Evolutionary conservation across 2,329 filamentous ascomycete species (phyloP).

Genomic region (Aureobasidium musti): DNA sequence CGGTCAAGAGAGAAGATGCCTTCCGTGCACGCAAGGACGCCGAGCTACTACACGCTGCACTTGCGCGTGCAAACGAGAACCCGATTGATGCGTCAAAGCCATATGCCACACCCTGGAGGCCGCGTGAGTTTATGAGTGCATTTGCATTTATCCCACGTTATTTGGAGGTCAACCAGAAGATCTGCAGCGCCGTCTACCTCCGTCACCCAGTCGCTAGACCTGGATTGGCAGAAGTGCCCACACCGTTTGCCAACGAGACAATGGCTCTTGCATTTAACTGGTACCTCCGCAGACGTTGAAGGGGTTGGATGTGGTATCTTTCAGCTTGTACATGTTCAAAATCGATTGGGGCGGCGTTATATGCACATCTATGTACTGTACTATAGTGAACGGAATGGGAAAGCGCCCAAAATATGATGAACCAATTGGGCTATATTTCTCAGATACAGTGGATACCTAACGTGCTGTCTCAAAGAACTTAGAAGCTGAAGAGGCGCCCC

Average conservation of each 20-base stretch:
- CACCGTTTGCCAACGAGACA: constrained; percentile 71
- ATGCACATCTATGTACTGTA: constrained; percentile 24
- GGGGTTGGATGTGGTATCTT: constrained; percentile 2
- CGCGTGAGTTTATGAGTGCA: constrained; percentile 80
- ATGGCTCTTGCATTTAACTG: constrained; percentile 86
- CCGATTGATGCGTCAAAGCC: constrained; percentile 75
- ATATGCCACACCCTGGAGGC: constrained; percentile 88
- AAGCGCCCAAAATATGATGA: neutral
- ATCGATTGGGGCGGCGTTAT: constrained; percentile 24
- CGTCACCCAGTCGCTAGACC: constrained; percentile 88
- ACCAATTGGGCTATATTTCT: neutral
- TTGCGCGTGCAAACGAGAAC: constrained; percentile 70
- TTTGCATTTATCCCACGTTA: constrained; percentile 96
- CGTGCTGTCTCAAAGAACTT: constrained; percentile 4
- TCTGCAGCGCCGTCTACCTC: constrained; percentile 93
- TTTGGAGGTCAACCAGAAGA: constrained; percentile 95
- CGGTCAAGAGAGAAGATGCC: constrained; percentile 48
- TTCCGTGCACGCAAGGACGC: constrained; percentile 60
- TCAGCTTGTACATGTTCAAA: constrained; percentile 27
- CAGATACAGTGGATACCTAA: neutral
- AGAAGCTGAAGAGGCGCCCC: constrained; percentile 1
- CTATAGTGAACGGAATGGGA: constrained; percentile 22
- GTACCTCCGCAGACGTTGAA: constrained; percentile 81
- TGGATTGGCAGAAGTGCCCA: constrained; percentile 72
- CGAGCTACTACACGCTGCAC: constrained; percentile 56